Evolutionary conservation across 2,329 filamentous ascomycete species (phyloP).

Genomic region (Pseudogymnoascus sp.): DNA sequence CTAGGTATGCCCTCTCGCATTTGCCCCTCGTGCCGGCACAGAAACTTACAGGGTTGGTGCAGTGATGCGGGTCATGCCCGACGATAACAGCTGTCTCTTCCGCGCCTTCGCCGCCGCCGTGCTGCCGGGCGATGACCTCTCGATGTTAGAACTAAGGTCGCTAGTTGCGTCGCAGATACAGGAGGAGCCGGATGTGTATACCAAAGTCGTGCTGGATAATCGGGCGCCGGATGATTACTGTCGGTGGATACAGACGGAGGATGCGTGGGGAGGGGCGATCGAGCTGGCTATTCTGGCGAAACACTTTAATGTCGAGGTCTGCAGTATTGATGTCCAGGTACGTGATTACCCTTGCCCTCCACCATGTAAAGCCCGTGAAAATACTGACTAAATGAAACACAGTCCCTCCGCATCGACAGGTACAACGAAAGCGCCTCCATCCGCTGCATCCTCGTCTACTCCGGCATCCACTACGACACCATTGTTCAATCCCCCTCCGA

Average conservation of each 20-base stretch:
- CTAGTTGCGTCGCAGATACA: constrained; percentile 76
- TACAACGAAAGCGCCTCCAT: constrained; percentile 65
- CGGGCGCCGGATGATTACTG: constrained; percentile 68
- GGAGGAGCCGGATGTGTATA: constrained; percentile 63
- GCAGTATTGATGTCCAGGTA: constrained; percentile 69
- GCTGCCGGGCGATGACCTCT: constrained; percentile 51
- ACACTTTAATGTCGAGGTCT: constrained; percentile 79
- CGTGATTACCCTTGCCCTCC: neutral
- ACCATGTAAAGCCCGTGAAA: constrained; percentile 7
- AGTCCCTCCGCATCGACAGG: constrained; percentile 57
- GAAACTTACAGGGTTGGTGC: constrained; percentile 32
- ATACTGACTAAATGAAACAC: constrained; percentile 25
- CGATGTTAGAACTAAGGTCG: constrained; percentile 64
- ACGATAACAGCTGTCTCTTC: constrained; percentile 93
- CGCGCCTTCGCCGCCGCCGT: constrained; percentile 77
- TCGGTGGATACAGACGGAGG: constrained; percentile 67
- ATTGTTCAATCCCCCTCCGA: constrained; percentile 65
- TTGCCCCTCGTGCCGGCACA: constrained; percentile 31
- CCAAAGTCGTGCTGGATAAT: constrained; percentile 64
- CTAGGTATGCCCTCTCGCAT: constrained; percentile 35
- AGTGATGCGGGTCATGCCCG: constrained; percentile 90
- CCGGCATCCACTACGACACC: constrained; percentile 88
- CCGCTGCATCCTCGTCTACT: constrained; percentile 78
- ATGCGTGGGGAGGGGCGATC: constrained; percentile 87
- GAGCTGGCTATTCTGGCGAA: constrained; percentile 80